phyloP scores from a whole-genome alignment of 345 rosid genomes.

The Brassica juncea region DNA sequence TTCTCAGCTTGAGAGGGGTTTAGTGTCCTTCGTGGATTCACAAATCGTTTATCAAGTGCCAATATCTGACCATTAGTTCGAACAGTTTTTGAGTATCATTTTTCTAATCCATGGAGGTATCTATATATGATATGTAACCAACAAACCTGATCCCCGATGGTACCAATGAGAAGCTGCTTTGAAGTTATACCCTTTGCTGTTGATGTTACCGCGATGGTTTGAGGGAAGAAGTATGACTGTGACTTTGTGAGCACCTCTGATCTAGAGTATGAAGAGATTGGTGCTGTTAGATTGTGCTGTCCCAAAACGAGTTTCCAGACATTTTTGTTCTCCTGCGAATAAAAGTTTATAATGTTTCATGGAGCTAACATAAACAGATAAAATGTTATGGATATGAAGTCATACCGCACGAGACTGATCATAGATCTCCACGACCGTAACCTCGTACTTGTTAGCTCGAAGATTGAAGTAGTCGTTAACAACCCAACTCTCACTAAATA shows the following conservation, averaged over 20 bases:
- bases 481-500: slow-evolving; percentile 96
- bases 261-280: slow-evolving; percentile 77
- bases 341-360: slow-evolving; percentile 12
- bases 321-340: slow-evolving; percentile 91
- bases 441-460: slow-evolving; percentile 93
- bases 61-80: slow-evolving; percentile 30
- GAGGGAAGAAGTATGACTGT: slow-evolving; percentile 91
- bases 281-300: slow-evolving; percentile 92
- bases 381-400: neutral
- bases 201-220: slow-evolving; percentile 84
- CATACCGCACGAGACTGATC: slow-evolving; percentile 98
- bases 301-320: slow-evolving; percentile 89
- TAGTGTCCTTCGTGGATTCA: slow-evolving; percentile 90
- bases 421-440: slow-evolving; percentile 90
- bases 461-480: slow-evolving; percentile 96
- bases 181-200: slow-evolving; percentile 98
- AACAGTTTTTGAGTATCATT: slow-evolving; percentile 3
- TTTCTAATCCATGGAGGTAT: slow-evolving; percentile 1
- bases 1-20: slow-evolving; percentile 96
- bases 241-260: slow-evolving; percentile 78
- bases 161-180: slow-evolving; percentile 96
- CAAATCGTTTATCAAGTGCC: slow-evolving; percentile 78
- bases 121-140: neutral
- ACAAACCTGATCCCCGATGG: slow-evolving; percentile 60
- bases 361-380: slow-evolving; percentile 5